Evolutionary conservation across 495 filamentous ascomycete species (phyloP), one percentile per base, ranked within the genome.

Genomic region (Daldinia concentrica): DNA sequence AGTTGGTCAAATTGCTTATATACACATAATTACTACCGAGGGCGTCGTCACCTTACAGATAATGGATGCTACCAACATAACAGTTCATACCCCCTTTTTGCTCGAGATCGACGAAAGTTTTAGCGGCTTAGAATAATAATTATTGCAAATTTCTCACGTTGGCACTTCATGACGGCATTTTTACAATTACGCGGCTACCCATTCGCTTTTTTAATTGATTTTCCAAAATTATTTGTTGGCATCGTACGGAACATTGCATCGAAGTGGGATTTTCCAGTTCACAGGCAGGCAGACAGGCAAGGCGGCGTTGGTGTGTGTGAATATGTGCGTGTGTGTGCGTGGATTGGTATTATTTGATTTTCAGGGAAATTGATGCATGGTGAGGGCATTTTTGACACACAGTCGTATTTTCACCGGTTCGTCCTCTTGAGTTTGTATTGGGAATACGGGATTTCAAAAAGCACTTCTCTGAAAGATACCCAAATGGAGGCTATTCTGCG

Each of bases 401-500:
- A 34, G 55, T 72, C 65, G 70, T 73, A 69, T 66, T 69, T 68
- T 52, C 56, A 48, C 70, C 61, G 62, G 71, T 65, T 63, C 58
- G 37, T 51, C 65, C 48, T 62, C 60, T 58, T 66, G 66, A 69
- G 58, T 69, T 68, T 66, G 57, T 69, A 62, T 66, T 62, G 62
- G 71, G 66, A 69, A 73, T 66, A 73, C 66, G 66, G 71, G 65
- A 61, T 66, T 73, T 69, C 45, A 73, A 69, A 69, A 73, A 73
- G 70, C 70, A 69, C 71, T 69, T 65, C 56, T 73, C 61, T 73
- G 66, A 73, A 73, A 66, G 71, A 73, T 73, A 73, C 71, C 71
- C 71, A 73, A 73, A 73, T 69, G 71, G 71, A 73, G 71, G 71
- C 61, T 73, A 69, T 73, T 73, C 27, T 69, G 71, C 66, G 71